A percentile compares a stretch with the other conserved stretches of the same genome.
These are phyloP conservation scores for Aspergillus sp. DNA, from an alignment of 2,329 filamentous ascomycete species.

Conservation along the genomic window DNA sequence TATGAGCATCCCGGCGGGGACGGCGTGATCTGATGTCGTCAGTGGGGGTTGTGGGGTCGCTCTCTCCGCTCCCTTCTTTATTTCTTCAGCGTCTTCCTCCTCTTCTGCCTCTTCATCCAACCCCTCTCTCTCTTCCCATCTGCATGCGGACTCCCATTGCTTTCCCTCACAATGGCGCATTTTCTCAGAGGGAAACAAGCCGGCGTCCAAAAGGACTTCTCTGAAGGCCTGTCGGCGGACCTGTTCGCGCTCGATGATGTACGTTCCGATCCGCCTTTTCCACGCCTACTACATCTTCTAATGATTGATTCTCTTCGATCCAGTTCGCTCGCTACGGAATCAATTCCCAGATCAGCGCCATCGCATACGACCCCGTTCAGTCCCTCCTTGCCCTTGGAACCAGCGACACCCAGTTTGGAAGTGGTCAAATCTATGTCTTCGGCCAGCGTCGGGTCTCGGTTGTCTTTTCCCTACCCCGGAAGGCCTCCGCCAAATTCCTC, in stretches of 20 bases:
- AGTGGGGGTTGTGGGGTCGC: constrained; percentile 14
- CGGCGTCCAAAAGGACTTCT: constrained; percentile 88
- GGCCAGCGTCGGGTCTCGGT: constrained; percentile 79
- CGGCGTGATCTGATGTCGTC: constrained; percentile 5
- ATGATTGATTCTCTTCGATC: neutral
- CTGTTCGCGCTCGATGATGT: constrained; percentile 81
- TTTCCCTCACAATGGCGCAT: constrained; percentile 64
- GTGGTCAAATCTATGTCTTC: constrained; percentile 84
- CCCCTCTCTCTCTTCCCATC: too few relatives aligned
- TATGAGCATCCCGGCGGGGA: constrained; percentile 7
- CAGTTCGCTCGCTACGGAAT: constrained; percentile 74
- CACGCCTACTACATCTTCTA: neutral
- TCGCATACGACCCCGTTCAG: constrained; percentile 92
- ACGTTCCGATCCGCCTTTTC: constrained; percentile 28
- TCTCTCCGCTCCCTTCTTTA: constrained; percentile 12
- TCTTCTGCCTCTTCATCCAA: neutral
- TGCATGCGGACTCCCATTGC: neutral
- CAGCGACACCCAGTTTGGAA: constrained; percentile 79
- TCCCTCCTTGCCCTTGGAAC: constrained; percentile 91
- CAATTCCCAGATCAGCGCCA: constrained; percentile 70
- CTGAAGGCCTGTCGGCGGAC: constrained; percentile 72
- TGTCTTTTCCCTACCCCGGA: constrained; percentile 67
- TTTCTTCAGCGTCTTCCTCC: constrained; percentile 7
- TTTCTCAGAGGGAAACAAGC: constrained; percentile 91
- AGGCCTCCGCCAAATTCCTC: constrained; percentile 71